Evolutionary conservation across 169 alveolate genomes (phyloP).

Genomic region (Cryptosporidium sp.): DNA sequence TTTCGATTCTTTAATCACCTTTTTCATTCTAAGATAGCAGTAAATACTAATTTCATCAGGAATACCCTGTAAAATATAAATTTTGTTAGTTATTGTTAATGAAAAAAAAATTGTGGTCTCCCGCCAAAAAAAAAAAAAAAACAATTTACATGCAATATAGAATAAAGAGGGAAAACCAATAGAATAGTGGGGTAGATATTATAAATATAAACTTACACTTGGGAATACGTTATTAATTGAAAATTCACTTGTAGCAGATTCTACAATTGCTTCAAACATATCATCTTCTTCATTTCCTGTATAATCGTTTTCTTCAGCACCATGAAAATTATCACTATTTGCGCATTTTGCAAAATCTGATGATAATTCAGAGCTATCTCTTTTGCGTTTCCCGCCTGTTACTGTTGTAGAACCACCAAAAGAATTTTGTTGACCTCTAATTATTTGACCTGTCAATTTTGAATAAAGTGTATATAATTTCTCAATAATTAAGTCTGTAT

Average conservation of each 20-base stretch:
- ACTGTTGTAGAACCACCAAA: background rate
- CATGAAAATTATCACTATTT: background rate
- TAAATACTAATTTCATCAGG: constrained; percentile 63
- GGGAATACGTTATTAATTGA: constrained; percentile 40
- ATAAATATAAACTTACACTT: constrained; percentile 42
- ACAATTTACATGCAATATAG: background rate
- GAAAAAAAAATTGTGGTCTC: background rate
- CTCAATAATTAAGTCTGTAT: background rate
- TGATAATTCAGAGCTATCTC: background rate
- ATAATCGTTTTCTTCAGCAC: background rate
- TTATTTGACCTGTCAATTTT: constrained; percentile 39
- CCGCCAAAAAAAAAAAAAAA: background rate
- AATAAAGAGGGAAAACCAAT: background rate
- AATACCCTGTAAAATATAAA: constrained; percentile 27
- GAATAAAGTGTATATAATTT: constrained; percentile 6
- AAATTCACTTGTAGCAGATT: constrained; percentile 57
- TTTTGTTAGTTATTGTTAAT: background rate
- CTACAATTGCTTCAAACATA: constrained; percentile 71
- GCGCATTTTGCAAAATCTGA: background rate
- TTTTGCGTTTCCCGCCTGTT: background rate
- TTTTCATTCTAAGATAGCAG: constrained; percentile 30
- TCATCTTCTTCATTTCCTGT: constrained; percentile 56
- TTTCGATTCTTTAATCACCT: constrained; percentile 34
- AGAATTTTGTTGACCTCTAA: constrained; percentile 59
- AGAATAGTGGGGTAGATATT: background rate